Evolutionary conservation across 164 flowering plant genomes (phyloP).

Genomic region (Macadamia integrifolia): DNA sequence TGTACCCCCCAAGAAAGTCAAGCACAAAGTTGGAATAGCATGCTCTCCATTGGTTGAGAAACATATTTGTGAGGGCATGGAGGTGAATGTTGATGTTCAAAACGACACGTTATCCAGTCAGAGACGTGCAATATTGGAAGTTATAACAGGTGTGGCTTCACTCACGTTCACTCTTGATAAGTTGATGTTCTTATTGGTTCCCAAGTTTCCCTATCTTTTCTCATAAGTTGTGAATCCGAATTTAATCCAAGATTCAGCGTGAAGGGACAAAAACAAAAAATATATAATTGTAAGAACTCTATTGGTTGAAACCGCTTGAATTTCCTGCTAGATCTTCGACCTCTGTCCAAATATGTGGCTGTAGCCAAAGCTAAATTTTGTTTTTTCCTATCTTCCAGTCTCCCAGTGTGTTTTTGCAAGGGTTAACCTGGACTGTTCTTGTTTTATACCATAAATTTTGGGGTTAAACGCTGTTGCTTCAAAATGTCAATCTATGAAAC

Average conservation of each 20-base stretch:
- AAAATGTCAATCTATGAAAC: too few relatives aligned
- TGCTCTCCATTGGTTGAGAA: conserved; percentile 26
- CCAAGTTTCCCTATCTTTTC: not conserved
- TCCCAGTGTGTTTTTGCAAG: too few relatives aligned
- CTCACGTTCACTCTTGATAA: not conserved
- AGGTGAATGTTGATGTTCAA: conserved; percentile 21
- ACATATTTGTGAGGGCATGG: conserved; percentile 13
- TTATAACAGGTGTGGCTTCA: conserved; percentile 68
- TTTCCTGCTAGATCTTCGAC: too few relatives aligned
- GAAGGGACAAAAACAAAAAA: not conserved
- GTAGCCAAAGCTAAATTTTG: too few relatives aligned
- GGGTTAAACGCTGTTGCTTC: too few relatives aligned
- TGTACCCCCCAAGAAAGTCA: conserved; percentile 22
- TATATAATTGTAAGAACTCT: too few relatives aligned
- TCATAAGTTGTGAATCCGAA: not conserved
- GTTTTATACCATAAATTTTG: too few relatives aligned
- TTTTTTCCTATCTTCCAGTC: too few relatives aligned
- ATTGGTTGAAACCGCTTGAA: too few relatives aligned
- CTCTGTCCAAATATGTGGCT: too few relatives aligned
- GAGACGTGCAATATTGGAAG: conserved; percentile 45
- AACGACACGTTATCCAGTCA: conserved; percentile 20
- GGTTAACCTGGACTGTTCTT: too few relatives aligned
- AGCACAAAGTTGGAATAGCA: conserved; percentile 9
- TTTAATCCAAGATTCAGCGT: not conserved
- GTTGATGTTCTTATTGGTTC: not conserved